These are phyloP conservation scores for Dothidotthia symphoricarpi DNA, from an alignment of 2,329 filamentous ascomycete genomes.

Conservation along the genomic window DNA sequence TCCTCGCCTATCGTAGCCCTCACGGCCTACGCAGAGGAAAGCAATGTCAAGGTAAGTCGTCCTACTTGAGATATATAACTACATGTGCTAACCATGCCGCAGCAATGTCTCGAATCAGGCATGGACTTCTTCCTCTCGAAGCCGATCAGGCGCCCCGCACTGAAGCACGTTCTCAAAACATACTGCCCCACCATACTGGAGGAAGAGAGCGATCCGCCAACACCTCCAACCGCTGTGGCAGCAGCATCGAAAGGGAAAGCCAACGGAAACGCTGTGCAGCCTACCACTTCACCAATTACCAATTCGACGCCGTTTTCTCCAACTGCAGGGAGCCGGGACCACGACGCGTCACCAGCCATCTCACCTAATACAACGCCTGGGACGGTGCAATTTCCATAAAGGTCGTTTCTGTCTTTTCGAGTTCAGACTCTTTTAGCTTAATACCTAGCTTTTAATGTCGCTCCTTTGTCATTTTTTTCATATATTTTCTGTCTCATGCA, in stretches of 20 bases:
- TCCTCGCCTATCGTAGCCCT: slow-evolving; percentile 84
- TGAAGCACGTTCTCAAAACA: slow-evolving; percentile 80
- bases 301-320: no score
- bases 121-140: slow-evolving; percentile 87
- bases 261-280: not conserved
- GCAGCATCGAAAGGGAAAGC: no score
- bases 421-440: not conserved
- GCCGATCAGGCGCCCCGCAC: slow-evolving; percentile 74
- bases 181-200: slow-evolving; percentile 79
- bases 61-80: no score
- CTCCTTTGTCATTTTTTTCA: not conserved
- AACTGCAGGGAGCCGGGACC: no score
- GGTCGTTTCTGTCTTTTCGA: not conserved
- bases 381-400: not conserved
- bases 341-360: not conserved
- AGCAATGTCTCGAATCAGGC: slow-evolving; percentile 70
- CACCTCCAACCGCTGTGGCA: not conserved
- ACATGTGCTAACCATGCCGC: slow-evolving; percentile 12
- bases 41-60: slow-evolving; percentile 73
- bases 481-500: slow-evolving; percentile 5
- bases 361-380: not conserved
- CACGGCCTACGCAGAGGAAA: slow-evolving; percentile 87
- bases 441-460: not conserved
- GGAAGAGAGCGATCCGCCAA: slow-evolving; percentile 53
- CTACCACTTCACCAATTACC: no score